Base-by-base conservation (phyloP, 2,329 filamentous ascomycete species). In the Microdochium trichocladiopsis region DNA sequence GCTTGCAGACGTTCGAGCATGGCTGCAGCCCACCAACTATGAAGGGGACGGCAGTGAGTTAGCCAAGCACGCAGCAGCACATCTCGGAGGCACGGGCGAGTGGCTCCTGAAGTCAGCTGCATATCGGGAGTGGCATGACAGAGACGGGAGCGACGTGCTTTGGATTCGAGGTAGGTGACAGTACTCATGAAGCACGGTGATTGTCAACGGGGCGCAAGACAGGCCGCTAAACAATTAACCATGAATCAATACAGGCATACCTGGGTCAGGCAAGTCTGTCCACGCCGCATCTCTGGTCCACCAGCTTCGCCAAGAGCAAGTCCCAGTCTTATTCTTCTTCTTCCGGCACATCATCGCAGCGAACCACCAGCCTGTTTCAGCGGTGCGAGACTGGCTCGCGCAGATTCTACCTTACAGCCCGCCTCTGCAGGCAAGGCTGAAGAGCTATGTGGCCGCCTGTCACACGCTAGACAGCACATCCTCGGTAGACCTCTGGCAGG, bases 201-300 rank as follows among this genome's bases (percentile, higher is more conserved):
- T 45, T 45, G 5, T 18, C 22, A 5, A 18, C 16, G 16, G 11
- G 21, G 22, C 9, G 28, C 8, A 31, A 11, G n/a, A 10, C 41
- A 21, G 18, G 18, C 21, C n/a, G n/a, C n/a, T n/a, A n/a, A n/a
- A 45, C 9, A 45, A 21, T 45, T 45, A 18, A 21, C 21, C 12
- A 9, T 18, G 14, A 22, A 9, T 45, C 14, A n/a, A n/a, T 12
- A 22, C 41, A 45, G 41, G 41, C 22, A 45, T 45, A 11, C 41
- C 69, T 0, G 70, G 70, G 0, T 65, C 67, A 2, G 72, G 71
- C 2, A 70, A 71, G 55, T 69, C 67, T 3, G 68, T 71, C 22
- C 57, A 67, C 23, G 63, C 66, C 2, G 63, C 66, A 2, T 60
- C 33, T 1, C 49, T 68, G 3, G 51, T 63, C 24, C 12, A 59